A percentile compares a stretch with the other conserved stretches of the same genome.
Conservation (phyloP, 768 basidiomycete genomes). For the Tephrocybe sp. region DNA sequence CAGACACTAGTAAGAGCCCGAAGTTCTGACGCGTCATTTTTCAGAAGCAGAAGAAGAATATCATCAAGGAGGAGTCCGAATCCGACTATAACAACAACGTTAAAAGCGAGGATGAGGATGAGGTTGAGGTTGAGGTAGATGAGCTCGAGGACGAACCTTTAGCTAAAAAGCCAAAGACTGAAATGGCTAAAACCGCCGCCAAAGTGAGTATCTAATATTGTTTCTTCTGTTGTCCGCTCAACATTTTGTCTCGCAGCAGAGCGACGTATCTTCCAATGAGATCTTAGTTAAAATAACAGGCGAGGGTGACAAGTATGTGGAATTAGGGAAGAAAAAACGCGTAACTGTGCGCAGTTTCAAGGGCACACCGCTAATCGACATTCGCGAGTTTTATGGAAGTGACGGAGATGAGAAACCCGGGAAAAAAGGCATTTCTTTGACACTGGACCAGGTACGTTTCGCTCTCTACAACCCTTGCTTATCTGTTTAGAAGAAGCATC, state of each 20-base stretch:
- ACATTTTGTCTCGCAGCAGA: neutral
- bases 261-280: slow-evolving; percentile 16
- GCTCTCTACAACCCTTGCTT: too few species aligned
- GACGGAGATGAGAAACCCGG: slow-evolving; percentile 67
- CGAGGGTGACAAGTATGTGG: slow-evolving; percentile 57
- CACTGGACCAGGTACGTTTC: slow-evolving; percentile 57
- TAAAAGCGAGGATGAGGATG: slow-evolving; percentile 20
- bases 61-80: slow-evolving; percentile 14
- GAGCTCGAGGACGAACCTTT: slow-evolving; percentile 17
- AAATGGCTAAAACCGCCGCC: neutral
- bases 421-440: slow-evolving; percentile 77
- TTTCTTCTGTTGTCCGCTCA: neutral
- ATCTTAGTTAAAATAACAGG: slow-evolving; percentile 25
- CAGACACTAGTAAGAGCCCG: neutral
- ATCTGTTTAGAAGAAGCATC: neutral
- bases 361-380: slow-evolving; percentile 62
- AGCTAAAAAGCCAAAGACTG: slow-evolving; percentile 37
- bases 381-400: slow-evolving; percentile 68
- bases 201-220: neutral
- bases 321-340: slow-evolving; percentile 73
- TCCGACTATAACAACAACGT: slow-evolving; percentile 13
- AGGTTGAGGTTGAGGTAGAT: neutral
- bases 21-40: slow-evolving; percentile 9
- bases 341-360: slow-evolving; percentile 52
- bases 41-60: slow-evolving; percentile 11